Base-by-base conservation (phyloP, 371 early-diverging fungal genomes). In the Batrachochytrium dendrobatidis region DNA sequence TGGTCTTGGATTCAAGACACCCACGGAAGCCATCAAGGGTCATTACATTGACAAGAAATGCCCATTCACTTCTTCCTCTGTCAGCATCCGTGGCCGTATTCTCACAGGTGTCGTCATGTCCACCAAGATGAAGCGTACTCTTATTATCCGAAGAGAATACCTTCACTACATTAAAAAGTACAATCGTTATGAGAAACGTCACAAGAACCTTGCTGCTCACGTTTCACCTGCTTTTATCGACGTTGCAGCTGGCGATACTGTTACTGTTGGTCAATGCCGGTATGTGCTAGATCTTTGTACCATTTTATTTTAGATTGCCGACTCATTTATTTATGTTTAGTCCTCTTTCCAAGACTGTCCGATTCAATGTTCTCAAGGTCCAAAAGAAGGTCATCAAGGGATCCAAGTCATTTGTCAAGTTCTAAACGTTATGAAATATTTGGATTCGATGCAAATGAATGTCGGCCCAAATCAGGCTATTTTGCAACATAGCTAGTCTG, bases 121-220 rank as follows among this genome's bases (percentile, higher is more conserved):
- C 70, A 92, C 85, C 87, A 99, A 99, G 88, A 98, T 99, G 94
- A 94, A 94, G 85, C 89, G 95, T 76, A 99, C 99, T 72, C 83
- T 98, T 79, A 86, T 98, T 72, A 83, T 99, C 73, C 90, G 97
- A 68, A 90, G 99, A 74, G 98, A 98, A 74, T 99, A 99, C 87
- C 88, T 99, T 65, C 97, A 98, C 89, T 99, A 92, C 86, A 86
- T 98, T 77, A 87, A 91, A 80, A 99, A 99, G 86, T 99, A 99
- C 90, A 95, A 99, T 88, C 94, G 99, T 88, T 99, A 96, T 83
- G 99, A 99, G 86, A 99, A 99, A 91, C 90, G 99, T 73, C 98
- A 99, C 89, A 99, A 90, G 86, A 99, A 99, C 88, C 77, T 99
- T 68, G 89, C 95, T 62, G 99, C 98, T 70, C 99, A 99, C 83